Conservation (phyloP, 768 basidiomycete species). For the Austroboletus festivus region DNA sequence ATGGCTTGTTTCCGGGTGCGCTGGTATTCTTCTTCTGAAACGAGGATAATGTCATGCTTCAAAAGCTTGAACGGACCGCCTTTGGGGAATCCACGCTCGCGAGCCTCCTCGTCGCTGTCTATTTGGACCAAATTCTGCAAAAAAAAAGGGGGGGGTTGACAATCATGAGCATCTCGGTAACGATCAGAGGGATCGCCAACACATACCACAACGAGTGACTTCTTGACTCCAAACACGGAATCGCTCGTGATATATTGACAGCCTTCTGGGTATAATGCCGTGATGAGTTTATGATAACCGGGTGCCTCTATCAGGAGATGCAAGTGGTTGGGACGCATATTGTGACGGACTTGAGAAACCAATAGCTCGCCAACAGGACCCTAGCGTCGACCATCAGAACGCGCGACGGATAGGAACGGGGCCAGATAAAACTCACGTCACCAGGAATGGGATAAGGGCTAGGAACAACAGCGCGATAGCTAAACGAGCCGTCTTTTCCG, state of each 20-base stretch:
- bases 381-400: constrained; percentile 25
- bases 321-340: constrained; percentile 76
- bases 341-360: constrained; percentile 56
- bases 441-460: constrained; percentile 72
- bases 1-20: constrained; percentile 21
- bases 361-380: constrained; percentile 73
- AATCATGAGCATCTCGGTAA: background rate
- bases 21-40: constrained; percentile 41
- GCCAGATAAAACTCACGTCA: constrained; percentile 41
- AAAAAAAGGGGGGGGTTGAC: too few species aligned
- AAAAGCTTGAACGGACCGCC: constrained; percentile 48
- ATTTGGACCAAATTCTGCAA: too few species aligned
- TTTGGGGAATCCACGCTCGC: constrained; percentile 31
- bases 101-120: too few species aligned
- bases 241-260: constrained; percentile 68
- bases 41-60: constrained; percentile 43
- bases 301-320: constrained; percentile 71
- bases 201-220: constrained; percentile 71
- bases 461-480: constrained; percentile 69
- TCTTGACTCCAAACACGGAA: constrained; percentile 79
- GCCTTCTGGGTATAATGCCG: constrained; percentile 71
- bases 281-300: constrained; percentile 69
- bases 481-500: constrained; percentile 60
- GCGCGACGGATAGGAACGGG: too few species aligned
- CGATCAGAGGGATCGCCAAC: background rate